A percentile compares a stretch with the other conserved stretches of the same genome.
Evolutionary conservation across 495 filamentous ascomycete genomes (phyloP).

Genomic region (Lophiostoma macrostomum): DNA sequence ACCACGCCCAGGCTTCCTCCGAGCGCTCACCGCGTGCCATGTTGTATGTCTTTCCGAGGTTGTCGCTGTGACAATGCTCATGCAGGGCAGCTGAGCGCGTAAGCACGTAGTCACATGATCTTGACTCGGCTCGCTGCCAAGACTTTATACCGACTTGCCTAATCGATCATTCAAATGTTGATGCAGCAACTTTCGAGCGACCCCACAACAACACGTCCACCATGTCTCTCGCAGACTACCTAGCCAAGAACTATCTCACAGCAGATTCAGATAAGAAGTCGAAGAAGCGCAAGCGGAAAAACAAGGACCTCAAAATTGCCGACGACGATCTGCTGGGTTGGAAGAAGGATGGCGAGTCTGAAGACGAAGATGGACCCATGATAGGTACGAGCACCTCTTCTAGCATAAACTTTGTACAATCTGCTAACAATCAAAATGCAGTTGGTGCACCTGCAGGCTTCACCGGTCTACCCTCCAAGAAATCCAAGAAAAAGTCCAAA

Average conservation of each 20-base stretch:
- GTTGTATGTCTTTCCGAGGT: neutral
- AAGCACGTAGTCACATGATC: conserved; percentile 10
- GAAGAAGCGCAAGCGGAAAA: conserved; percentile 75
- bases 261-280: conserved; percentile 76
- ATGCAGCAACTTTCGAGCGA: neutral
- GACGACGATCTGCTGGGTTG: conserved; percentile 85
- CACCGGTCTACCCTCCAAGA: conserved; percentile 42
- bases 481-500: conserved; percentile 24
- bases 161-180: too few species aligned
- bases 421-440: conserved; percentile 35
- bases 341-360: conserved; percentile 43
- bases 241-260: conserved; percentile 91
- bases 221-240: conserved; percentile 75
- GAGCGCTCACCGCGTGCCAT: conserved; percentile 51
- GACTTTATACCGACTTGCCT: neutral
- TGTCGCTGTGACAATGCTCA: neutral
- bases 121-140: too few species aligned
- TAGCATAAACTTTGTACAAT: neutral
- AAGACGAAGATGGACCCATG: conserved; percentile 46
- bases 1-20: conserved; percentile 83
- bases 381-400: conserved; percentile 32
- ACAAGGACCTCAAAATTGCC: conserved; percentile 67
- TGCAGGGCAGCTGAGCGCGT: conserved; percentile 5
- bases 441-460: conserved; percentile 51
- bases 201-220: conserved; percentile 10